These are phyloP conservation scores for Anastatica hierochuntica DNA, from an alignment of 345 rosid species.

Conservation along the genomic window DNA sequence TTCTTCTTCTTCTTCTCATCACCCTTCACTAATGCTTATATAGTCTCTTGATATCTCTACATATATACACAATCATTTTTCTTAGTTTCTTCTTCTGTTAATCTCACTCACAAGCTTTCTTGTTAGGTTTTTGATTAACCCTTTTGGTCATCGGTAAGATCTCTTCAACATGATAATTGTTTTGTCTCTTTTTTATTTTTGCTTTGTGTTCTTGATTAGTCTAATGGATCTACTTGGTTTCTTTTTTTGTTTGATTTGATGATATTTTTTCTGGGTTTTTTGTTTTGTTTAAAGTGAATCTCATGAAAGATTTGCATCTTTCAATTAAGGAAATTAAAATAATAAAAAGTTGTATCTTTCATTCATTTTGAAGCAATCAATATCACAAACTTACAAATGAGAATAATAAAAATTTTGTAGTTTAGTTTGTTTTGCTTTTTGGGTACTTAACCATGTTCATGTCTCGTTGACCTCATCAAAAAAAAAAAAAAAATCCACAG, in stretches of 20 bases:
- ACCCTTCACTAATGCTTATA: neutral
- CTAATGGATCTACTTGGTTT: slow-evolving; percentile 12
- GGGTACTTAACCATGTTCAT: slow-evolving; percentile 10
- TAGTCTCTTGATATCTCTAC: neutral
- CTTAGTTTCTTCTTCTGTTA: neutral
- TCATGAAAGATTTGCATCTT: neutral
- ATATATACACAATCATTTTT: neutral
- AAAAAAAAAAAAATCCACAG: neutral
- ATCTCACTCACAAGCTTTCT: neutral
- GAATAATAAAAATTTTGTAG: neutral
- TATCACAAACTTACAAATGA: slow-evolving; percentile 11
- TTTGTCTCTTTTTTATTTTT: neutral
- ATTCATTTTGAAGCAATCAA: slow-evolving; percentile 13
- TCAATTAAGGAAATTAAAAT: neutral
- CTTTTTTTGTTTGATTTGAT: slow-evolving; percentile 5
- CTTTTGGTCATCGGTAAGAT: slow-evolving; percentile 19
- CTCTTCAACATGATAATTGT: neutral
- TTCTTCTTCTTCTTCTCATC: neutral
- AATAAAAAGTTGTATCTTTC: neutral
- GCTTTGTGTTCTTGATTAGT: neutral
- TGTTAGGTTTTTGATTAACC: slow-evolving; percentile 24
- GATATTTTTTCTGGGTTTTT: neutral
- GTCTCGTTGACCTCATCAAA: slow-evolving; percentile 24
- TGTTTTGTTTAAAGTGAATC: slow-evolving; percentile 10
- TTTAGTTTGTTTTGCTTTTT: slow-evolving; percentile 16